These are phyloP conservation scores for Astrothelium subdiscretum DNA, from an alignment of 495 filamentous ascomycete species.

Conservation along the genomic window DNA sequence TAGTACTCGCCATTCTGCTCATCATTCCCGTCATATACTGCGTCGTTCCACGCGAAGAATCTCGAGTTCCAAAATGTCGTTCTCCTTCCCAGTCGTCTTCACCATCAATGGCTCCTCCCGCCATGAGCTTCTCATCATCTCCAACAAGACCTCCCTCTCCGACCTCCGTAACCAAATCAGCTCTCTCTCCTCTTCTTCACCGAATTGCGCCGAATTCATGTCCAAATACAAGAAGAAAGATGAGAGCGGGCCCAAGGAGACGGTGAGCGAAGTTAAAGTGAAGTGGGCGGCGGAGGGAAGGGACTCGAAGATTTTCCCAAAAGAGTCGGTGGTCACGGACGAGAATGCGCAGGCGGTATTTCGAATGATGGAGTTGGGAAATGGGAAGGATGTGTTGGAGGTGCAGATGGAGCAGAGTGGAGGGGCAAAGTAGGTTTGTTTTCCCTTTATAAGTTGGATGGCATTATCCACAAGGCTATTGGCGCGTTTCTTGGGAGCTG, in stretches of 20 bases:
- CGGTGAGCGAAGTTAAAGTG: conserved; percentile 18
- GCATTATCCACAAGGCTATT: background rate
- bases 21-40: no score
- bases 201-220: conserved; percentile 22
- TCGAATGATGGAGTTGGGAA: conserved; percentile 20
- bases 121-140: conserved; percentile 18
- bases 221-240: conserved; percentile 18
- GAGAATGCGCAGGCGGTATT: conserved; percentile 23
- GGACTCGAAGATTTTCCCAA: conserved; percentile 20
- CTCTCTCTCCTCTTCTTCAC: conserved; percentile 12
- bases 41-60: no score
- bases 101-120: conserved; percentile 18
- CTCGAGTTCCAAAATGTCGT: background rate
- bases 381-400: conserved; percentile 22
- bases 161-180: conserved; percentile 13
- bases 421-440: conserved; percentile 10
- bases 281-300: conserved; percentile 16
- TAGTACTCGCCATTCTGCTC: no score
- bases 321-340: conserved; percentile 19
- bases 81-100: conserved; percentile 21
- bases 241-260: conserved; percentile 4
- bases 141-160: conserved; percentile 7
- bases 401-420: conserved; percentile 14
- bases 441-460: background rate
- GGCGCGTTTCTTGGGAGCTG: background rate